Conservation (phyloP, 2,329 filamentous ascomycete genomes). For the Grosmannia penicillata region DNA sequence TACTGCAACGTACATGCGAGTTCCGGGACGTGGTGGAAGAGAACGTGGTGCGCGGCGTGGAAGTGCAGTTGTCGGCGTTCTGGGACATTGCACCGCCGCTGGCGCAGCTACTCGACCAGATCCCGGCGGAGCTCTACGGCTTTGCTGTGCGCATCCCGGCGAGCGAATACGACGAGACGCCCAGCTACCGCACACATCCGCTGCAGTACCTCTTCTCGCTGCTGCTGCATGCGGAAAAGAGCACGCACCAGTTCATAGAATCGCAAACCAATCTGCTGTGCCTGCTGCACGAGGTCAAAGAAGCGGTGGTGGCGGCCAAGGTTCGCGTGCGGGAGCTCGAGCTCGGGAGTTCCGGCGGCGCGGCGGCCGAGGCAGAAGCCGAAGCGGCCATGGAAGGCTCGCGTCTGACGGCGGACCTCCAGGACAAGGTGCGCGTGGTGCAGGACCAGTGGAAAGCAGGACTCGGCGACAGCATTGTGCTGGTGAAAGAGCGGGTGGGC, state of each 20-base stretch:
- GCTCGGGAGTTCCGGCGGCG: neutral
- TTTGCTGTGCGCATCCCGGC: conserved; percentile 67
- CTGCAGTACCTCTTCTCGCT: conserved; percentile 83
- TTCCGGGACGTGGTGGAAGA: conserved; percentile 69
- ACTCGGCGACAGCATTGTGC: conserved; percentile 61
- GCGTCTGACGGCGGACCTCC: conserved; percentile 67
- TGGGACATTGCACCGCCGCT: conserved; percentile 94
- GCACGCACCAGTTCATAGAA: conserved; percentile 93
- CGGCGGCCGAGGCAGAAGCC: conserved; percentile 17
- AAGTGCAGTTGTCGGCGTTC: conserved; percentile 83
- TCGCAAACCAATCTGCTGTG: conserved; percentile 84
- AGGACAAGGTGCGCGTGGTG: conserved; percentile 83
- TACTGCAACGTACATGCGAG: conserved; percentile 56
- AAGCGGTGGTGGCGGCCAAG: conserved; percentile 56
- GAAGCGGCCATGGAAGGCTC: conserved; percentile 44
- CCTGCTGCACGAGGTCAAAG: conserved; percentile 79
- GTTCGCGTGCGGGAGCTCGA: conserved; percentile 20
- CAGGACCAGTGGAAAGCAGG: conserved; percentile 85
- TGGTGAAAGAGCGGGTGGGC: conserved; percentile 60
- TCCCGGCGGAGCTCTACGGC: conserved; percentile 36
- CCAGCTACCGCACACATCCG: conserved; percentile 63
- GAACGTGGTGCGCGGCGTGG: conserved; percentile 76
- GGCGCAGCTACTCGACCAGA: conserved; percentile 61
- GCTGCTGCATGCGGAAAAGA: conserved; percentile 77
- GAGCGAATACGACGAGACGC: conserved; percentile 74